These are phyloP conservation scores for Arthrobotrys pseudoclavata DNA, from an alignment of 2,329 filamentous ascomycete species.

Conservation along the genomic window DNA sequence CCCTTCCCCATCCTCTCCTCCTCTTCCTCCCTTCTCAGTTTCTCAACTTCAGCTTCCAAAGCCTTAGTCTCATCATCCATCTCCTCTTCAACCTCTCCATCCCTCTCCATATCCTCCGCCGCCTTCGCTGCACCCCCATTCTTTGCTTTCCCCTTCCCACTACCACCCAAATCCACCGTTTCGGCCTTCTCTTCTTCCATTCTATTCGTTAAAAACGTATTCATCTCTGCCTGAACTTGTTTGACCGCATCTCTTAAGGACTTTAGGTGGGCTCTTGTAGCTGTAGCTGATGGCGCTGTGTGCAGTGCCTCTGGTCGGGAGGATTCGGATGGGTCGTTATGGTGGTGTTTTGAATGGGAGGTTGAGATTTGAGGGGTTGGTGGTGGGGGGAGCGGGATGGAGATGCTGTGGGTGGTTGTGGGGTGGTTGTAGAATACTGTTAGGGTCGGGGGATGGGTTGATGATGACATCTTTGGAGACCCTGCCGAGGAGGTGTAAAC, in stretches of 20 bases:
- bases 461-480: conserved; percentile 23
- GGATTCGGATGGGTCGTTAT: conserved; percentile 46
- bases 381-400: conserved; percentile 40
- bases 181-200: conserved; percentile 53
- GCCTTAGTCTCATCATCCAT: conserved; percentile 58
- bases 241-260: conserved; percentile 26
- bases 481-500: not conserved
- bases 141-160: conserved; percentile 15
- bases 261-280: conserved; percentile 44
- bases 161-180: not conserved
- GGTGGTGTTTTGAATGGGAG: conserved; percentile 28
- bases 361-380: conserved; percentile 50
- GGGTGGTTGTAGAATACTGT: conserved; percentile 47
- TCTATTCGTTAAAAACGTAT: conserved; percentile 38
- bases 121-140: conserved; percentile 11
- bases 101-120: conserved; percentile 55
- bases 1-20: conserved; percentile 37
- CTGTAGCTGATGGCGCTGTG: conserved; percentile 11
- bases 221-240: conserved; percentile 45
- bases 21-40: conserved; percentile 36
- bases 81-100: conserved; percentile 55
- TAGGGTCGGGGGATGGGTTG: conserved; percentile 45
- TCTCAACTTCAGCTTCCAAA: conserved; percentile 51
- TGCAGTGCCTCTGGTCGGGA: conserved; percentile 39
- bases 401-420: conserved; percentile 29